Base-by-base conservation (phyloP, 148 eudicot genomes). In the Vaccinium corymbosum region DNA sequence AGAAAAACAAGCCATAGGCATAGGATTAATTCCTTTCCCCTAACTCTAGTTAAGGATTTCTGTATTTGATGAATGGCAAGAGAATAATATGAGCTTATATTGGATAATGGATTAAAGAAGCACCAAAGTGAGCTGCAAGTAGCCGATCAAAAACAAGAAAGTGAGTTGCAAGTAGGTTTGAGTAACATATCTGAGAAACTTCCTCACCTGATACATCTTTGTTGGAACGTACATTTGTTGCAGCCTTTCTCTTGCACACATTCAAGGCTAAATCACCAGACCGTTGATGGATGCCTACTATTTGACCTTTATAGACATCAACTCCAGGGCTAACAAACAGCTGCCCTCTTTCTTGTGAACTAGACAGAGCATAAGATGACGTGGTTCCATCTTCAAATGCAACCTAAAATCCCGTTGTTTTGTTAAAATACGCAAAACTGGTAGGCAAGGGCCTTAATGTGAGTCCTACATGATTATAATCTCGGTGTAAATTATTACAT, bases 161-260 rank as follows among this genome's bases (percentile, higher is more conserved):
- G 42, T 15, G 9, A 82, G 62, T 52, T 50, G 42, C 35, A 46
- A 52, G n/a, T 80, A 11, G 6, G 20, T 72, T 42, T 51, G 78
- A 68, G 79, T 35, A 80, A 55, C 32, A 71, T 49, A 85, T 50
- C 53, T 59, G 59, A 78, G 74, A 6, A 29, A 32, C n/a, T 64
- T 52, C 52, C 72, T 90, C 82, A 96, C 98, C 98, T 88, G 99
- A 83, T 83, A 71, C 84, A 79, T 96, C 99, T 87, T 96, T 96
- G 90, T 96, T 96, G 83, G 99, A 96, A 81, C 98, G 97, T 27
- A 96, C 91, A 61, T 96, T 96, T 73, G 99, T 96, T 16, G 99
- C 99, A 73, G 98, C 97, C 89, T 96, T 96, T 87, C 91, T 96
- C 93, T 96, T 96, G 92, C 99, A 96, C 22, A 96, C 99, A 74